Percentiles rank a stretch among this genome's conserved stretches.
Evolutionary conservation across 2,329 filamentous ascomycete genomes (phyloP).

Genomic region (Diaporthe eres): DNA sequence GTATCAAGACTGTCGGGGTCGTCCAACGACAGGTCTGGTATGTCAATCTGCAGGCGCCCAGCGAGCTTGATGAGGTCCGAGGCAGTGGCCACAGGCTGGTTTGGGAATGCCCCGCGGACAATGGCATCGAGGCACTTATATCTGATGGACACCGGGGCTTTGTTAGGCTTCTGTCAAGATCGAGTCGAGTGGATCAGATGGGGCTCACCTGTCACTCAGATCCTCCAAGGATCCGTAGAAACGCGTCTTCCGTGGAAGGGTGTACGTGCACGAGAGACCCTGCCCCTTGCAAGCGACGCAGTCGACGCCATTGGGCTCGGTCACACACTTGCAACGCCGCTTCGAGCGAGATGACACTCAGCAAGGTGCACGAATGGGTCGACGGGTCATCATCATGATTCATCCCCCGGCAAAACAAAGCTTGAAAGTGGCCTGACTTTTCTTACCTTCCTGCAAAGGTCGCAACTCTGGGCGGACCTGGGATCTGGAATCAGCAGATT

Average conservation of each 20-base stretch:
- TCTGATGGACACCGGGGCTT: background rate
- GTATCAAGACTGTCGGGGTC: conserved; percentile 27
- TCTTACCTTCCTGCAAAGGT: conserved; percentile 53
- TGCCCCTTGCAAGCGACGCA: conserved; percentile 53
- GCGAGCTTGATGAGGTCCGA: conserved; percentile 51
- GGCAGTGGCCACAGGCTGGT: conserved; percentile 49
- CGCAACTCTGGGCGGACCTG: conserved; percentile 53
- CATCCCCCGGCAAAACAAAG: background rate
- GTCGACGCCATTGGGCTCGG: conserved; percentile 47
- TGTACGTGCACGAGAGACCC: conserved; percentile 52
- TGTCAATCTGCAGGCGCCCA: conserved; percentile 50
- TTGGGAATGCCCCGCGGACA: conserved; percentile 45
- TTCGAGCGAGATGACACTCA: conserved; percentile 38
- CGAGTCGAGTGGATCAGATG: conserved; percentile 37
- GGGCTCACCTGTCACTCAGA: conserved; percentile 52
- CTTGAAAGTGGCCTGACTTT: conserved; percentile 24
- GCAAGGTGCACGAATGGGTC: conserved; percentile 19
- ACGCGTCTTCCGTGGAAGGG: conserved; percentile 53
- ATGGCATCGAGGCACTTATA: conserved; percentile 30
- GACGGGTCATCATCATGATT: conserved; percentile 5
- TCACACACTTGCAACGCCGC: conserved; percentile 55
- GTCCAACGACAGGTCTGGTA: conserved; percentile 50
- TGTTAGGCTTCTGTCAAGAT: background rate
- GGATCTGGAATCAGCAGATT: conserved; percentile 29
- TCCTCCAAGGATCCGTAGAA: conserved; percentile 56